Percentiles rank a stretch among this genome's conserved stretches.
Evolutionary conservation across 805 yeast species (phyloP).

Genomic region (Candida caryicola): DNA sequence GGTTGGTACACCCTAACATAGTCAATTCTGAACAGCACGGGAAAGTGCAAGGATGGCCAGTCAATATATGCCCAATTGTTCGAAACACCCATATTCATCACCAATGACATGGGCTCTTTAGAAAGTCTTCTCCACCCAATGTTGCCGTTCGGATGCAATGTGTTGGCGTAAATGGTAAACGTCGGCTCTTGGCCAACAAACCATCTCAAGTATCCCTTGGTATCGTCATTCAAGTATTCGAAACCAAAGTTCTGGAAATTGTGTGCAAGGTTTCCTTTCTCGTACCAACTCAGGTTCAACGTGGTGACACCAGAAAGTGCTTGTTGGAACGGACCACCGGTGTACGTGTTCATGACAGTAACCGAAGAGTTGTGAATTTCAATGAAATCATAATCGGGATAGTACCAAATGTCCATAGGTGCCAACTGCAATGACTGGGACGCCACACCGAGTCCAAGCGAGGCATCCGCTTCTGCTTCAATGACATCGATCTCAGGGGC

Average conservation of each 20-base stretch:
- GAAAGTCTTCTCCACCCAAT: conserved; percentile 78
- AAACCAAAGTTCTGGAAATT: conserved; percentile 71
- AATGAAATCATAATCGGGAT: conserved; percentile 80
- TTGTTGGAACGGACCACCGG: conserved; percentile 94
- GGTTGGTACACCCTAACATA: conserved; percentile 92
- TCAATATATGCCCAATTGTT: conserved; percentile 91
- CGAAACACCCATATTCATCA: conserved; percentile 86
- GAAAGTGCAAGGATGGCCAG: conserved; percentile 81
- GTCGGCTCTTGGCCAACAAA: conserved; percentile 81
- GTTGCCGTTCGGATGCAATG: conserved; percentile 89
- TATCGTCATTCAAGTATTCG: conserved; percentile 72
- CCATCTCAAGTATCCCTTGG: conserved; percentile 79
- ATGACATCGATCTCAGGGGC: conserved; percentile 93
- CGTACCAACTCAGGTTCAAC: conserved; percentile 81
- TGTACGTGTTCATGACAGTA: conserved; percentile 80
- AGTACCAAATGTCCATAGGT: conserved; percentile 92
- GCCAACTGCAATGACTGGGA: conserved; percentile 93
- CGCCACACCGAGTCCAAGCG: conserved; percentile 58
- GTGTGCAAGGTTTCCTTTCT: conserved; percentile 50
- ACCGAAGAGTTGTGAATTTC: conserved; percentile 67
- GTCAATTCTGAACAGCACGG: conserved; percentile 72
- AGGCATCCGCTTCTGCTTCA: conserved; percentile 76
- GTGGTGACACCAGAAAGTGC: conserved; percentile 86
- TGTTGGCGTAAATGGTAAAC: conserved; percentile 64
- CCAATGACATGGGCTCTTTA: conserved; percentile 90